Base-by-base conservation (phyloP, 345 rosid species). In the Litchi chinensis region DNA sequence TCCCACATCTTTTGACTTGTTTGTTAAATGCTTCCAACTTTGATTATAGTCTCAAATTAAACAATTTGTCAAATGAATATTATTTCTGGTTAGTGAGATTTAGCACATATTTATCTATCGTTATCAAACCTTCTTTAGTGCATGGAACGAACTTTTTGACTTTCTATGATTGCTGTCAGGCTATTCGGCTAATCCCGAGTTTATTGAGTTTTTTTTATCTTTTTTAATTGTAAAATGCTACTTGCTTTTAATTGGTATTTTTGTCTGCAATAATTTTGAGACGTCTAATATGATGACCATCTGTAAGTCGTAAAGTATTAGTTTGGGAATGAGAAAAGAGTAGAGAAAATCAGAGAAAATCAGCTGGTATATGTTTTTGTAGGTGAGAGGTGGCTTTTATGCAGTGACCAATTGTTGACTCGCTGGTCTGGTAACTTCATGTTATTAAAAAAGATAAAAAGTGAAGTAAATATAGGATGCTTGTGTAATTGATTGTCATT, bases 1-100 rank as follows among this genome's bases (percentile, higher is more conserved):
- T 46, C 56, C 56, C 66, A 70, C 28, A 41, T 80, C 71, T 44
- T 63, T 76, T 28, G 13, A 18, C 52, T 63, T 44, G 63, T 63
- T n/a, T 19, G 39, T 57, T 67, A 48, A 64, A 68, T 52, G 63
- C 44, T 39, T 75, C 4, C 48, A 10, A 11, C 24, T 52, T 2
- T 22, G 26, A 28, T 70, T 10, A 21, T 18, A 21, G 39, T 66
- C 12, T 70, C 5, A 39, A 21, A 37, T 28, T 12, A n/a, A 48
- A 67, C 39, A n/a, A 5, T 11, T 67, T 65, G 28, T 52, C 28
- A 11, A 41, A 13, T 64, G 46, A 75, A 64, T 59, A 26, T 75
- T 43, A 16, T 64, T 74, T 60, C 22, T 74, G 41, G 56, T 21
- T 75, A 48, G 59, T 24, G 24, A 62, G 39, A 24, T 24, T 63